A percentile compares a stretch with the other conserved stretches of the same genome.
Conservation (phyloP, 768 basidiomycete genomes). For the Amanita brunnescens region DNA sequence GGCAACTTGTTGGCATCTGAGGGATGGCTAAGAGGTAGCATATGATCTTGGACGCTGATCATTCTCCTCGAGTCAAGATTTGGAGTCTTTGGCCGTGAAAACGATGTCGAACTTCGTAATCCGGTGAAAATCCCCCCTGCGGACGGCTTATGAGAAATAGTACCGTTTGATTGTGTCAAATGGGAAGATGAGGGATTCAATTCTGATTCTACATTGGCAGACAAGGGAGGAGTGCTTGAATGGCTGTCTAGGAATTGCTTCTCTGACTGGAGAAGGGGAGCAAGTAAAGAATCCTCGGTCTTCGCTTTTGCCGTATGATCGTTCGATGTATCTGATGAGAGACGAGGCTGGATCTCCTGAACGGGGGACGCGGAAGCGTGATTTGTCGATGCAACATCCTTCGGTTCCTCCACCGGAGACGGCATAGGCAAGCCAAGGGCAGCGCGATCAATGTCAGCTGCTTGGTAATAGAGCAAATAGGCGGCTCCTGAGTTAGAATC, state of each 20-base stretch:
- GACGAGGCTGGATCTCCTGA: conserved; percentile 11
- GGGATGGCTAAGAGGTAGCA: not conserved
- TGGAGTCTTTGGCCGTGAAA: not conserved
- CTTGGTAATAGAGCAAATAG: conserved; percentile 97
- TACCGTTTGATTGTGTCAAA: not conserved
- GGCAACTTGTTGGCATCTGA: conserved; percentile 7
- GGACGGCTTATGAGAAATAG: not conserved
- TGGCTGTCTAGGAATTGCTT: not conserved
- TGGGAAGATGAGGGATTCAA: not conserved
- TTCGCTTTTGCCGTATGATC: not conserved
- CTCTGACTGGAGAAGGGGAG: not conserved
- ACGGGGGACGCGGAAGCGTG: conserved; percentile 12
- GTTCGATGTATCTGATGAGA: not conserved
- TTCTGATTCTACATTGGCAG: not conserved
- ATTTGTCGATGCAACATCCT: conserved; percentile 10
- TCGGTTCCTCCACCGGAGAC: conserved; percentile 13
- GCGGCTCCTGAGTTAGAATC: conserved; percentile 83
- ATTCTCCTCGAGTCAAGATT: not conserved
- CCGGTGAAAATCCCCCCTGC: conserved; percentile 12
- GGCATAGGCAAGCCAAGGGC: conserved; percentile 53
- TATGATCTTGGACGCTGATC: not conserved
- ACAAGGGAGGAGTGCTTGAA: not conserved
- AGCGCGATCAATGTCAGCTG: conserved; percentile 73
- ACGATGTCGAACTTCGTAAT: conserved; percentile 16
- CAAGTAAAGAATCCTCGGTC: not conserved